Conservation (phyloP, 129 eudicot species). For the Escallonia herrerae region DNA sequence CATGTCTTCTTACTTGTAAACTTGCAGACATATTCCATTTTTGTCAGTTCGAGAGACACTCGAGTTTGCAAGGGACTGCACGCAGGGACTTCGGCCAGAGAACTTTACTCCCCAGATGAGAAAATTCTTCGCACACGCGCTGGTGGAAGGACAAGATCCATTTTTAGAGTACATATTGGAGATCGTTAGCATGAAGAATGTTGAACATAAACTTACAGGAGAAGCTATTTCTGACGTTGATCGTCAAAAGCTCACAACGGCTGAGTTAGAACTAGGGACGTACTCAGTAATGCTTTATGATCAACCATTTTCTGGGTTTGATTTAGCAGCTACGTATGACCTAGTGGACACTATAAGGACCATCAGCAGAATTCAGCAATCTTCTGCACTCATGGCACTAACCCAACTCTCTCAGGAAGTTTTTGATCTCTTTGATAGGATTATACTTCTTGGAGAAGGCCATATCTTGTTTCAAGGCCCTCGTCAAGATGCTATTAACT, state of each 20-base stretch:
- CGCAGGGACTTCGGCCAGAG: constrained; percentile 15
- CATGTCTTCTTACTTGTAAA: neutral
- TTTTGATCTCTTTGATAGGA: constrained; percentile 13
- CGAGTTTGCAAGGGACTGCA: constrained; percentile 25
- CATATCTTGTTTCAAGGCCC: constrained; percentile 13
- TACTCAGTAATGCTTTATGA: constrained; percentile 21
- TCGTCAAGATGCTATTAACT: constrained; percentile 18
- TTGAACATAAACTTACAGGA: constrained; percentile 7
- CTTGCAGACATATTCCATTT: constrained; percentile 14
- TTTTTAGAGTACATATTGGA: constrained; percentile 12
- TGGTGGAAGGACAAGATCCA: constrained; percentile 21
- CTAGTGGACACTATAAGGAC: constrained; percentile 18
- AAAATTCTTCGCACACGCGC: constrained; percentile 12
- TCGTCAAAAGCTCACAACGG: constrained; percentile 16
- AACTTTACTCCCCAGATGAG: constrained; percentile 18
- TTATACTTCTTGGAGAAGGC: constrained; percentile 13
- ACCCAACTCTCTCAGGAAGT: constrained; percentile 16
- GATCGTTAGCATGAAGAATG: constrained; percentile 4
- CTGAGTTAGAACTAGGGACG: constrained; percentile 15
- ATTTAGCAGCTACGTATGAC: constrained; percentile 21
- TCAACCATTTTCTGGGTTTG: constrained; percentile 18
- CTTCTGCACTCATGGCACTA: constrained; percentile 17
- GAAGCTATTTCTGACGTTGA: constrained; percentile 14
- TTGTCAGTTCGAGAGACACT: constrained; percentile 17
- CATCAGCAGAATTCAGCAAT: constrained; percentile 20